phyloP scores from a whole-genome alignment of 2,329 filamentous ascomycete species.

The Trichoderma simmonsii region DNA sequence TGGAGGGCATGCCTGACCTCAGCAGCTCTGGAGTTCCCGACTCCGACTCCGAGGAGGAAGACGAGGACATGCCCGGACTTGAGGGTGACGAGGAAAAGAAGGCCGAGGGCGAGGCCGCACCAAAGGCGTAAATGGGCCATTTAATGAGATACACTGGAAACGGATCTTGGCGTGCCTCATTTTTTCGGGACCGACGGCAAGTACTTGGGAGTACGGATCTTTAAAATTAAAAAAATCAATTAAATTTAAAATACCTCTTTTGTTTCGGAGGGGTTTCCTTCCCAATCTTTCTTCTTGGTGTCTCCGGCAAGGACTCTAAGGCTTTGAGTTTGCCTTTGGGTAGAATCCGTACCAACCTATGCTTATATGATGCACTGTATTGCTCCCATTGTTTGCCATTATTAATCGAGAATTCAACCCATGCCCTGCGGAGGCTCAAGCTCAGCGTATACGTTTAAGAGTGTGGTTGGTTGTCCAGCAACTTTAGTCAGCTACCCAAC shows the following conservation, averaged over 20 bases:
- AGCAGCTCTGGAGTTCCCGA: conserved; percentile 48
- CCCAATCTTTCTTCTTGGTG: neutral
- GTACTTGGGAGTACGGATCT: conserved; percentile 5
- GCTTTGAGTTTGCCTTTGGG: neutral
- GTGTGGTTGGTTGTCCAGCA: no score
- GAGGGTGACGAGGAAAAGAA: conserved; percentile 54
- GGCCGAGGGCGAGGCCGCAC: conserved; percentile 40
- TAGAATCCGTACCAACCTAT: neutral
- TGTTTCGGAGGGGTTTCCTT: neutral
- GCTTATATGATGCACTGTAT: neutral
- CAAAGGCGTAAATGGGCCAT: conserved; percentile 33
- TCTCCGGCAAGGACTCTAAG: neutral
- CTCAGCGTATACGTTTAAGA: neutral
- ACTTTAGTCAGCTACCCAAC: no score
- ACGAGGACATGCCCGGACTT: conserved; percentile 84
- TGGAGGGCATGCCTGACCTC: conserved; percentile 58
- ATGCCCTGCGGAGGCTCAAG: neutral
- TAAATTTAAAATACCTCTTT: neutral
- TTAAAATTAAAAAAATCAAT: neutral
- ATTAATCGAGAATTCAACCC: neutral
- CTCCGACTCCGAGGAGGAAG: conserved; percentile 52
- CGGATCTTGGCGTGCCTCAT: conserved; percentile 18
- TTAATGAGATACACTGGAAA: conserved; percentile 17
- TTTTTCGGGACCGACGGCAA: conserved; percentile 1
- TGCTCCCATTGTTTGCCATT: neutral